Base-by-base conservation (phyloP, 345 rosid species). In the Moricandia moricandioides region DNA sequence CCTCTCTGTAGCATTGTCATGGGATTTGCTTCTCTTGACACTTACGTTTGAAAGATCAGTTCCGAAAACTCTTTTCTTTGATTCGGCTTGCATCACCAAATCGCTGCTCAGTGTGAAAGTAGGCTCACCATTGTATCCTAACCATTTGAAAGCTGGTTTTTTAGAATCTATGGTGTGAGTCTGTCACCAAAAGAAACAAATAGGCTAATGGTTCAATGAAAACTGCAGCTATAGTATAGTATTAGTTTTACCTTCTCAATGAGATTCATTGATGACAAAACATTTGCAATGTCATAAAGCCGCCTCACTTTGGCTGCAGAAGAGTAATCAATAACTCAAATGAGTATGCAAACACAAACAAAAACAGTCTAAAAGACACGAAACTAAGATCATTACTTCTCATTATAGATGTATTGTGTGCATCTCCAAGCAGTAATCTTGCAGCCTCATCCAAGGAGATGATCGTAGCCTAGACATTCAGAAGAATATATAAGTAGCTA, bases 81-180 rank as follows among this genome's bases (percentile, higher is more conserved):
- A 69, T 49, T 85, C 89, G 0, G 69, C 35, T 37, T 68, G 77
- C 69, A 54, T 54, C 69, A 61, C 43, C 63, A 79, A 59, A 63
- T 82, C 76, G 62, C 58, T 77, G 49, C 73, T 78, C 54, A 82
- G 75, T 34, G 73, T 80, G 59, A 62, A 78, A 57, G 78, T 81
- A 45, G 80, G 73, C 61, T 82, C 87, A 52, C 85, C 87, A 40
- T 69, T 81, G 67, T 83, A 78, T 57, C 93, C 97, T 76, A 93
- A 62, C 98, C 98, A 93, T 78, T 89, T 89, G 81, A 87, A 93
- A 51, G 98, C 96, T 65, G 93, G 97, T 72, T 86, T 91, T 76
- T 94, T 80, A 54, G 85, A 84, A 70, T 93, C 94, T 60, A 87
- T 30, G 21, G 89, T 87, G 82, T 93, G 98, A 57, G 95, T 89